These are phyloP conservation scores for Bryoerythrophyllum caledonicum DNA, from an alignment of 225 moss, liverwort and hornwort species.

Conservation along the genomic window DNA sequence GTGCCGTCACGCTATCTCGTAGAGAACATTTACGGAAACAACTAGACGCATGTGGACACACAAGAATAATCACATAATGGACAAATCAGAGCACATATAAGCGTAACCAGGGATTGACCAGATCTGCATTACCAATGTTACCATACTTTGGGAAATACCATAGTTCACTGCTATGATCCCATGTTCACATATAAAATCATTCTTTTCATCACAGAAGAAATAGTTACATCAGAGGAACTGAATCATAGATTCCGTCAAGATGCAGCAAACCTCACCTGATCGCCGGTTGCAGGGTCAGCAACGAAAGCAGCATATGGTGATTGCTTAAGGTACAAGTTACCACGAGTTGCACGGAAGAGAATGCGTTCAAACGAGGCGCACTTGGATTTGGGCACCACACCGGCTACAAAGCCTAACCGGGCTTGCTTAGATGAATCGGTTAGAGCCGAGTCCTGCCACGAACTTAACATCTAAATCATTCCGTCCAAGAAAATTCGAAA, in stretches of 20 bases:
- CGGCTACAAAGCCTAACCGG: constrained; percentile 71
- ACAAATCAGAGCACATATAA: neutral
- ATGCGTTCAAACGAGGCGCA: constrained; percentile 83
- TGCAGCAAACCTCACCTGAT: constrained; percentile 54
- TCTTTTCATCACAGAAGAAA: neutral
- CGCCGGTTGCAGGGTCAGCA: constrained; percentile 75
- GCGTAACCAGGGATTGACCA: neutral
- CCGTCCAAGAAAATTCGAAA: neutral
- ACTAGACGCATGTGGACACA: neutral
- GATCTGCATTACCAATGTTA: neutral
- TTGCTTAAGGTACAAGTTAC: constrained; percentile 90
- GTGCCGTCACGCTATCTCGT: neutral
- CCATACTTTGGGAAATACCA: neutral
- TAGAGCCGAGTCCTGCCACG: constrained; percentile 70
- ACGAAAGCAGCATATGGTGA: constrained; percentile 68
- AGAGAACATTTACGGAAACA: neutral
- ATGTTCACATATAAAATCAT: neutral
- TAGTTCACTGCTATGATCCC: neutral
- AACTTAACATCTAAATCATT: constrained; percentile 19
- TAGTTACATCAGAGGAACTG: neutral
- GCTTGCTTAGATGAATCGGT: constrained; percentile 64
- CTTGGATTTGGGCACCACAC: constrained; percentile 73
- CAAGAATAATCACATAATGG: neutral
- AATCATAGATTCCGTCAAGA: neutral
- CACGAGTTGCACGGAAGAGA: constrained; percentile 91